Evolutionary conservation across 2,329 filamentous ascomycete species (phyloP), one percentile per base, ranked within the genome.

Genomic region (Hypoxylon sp.): DNA sequence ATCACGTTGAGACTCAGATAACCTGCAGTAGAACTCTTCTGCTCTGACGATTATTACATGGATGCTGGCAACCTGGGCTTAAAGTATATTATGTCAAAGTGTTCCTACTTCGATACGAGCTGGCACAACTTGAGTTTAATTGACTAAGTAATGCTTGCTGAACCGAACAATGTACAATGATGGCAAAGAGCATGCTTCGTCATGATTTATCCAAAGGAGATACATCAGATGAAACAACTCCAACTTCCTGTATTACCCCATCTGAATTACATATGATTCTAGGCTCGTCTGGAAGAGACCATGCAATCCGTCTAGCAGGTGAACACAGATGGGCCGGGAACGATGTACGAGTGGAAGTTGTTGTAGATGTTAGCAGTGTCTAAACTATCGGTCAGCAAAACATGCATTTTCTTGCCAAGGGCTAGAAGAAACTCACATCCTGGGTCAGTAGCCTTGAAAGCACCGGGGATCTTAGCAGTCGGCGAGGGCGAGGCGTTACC

Each of bases 391-490:
- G 32, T 56, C 8, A 52, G 50, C 21, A 46, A 46, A n/a, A 25
- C 14, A 32, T 48, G 27, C 19, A 41, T 0, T 51, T 2, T 41
- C 7, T 34, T 32, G 1, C 11, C 16, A 41, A 14, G 5, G 16
- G 19, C 5, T 2, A 14, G 25, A 19, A 30, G 7, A 2, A 41
- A 65, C 67, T 70, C 19, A 70, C 67, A 83, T 16, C 81, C 81
- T 0, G 81, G 78, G 66, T 83, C 81, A 5, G 73, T 78, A n/a
- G 74, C 74, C 69, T 79, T 80, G 76, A 81, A 78, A 5, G 76
- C 77, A 4, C 80, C 81, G n/a, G 80, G 81, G 51, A 82, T 81
- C 71, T 73, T 73, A 29, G 74, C 77, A 0, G 78, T 80, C 7
- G 77, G 74, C 2, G 72, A 63, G 21, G 79, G 78, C 6, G 69